A percentile compares a stretch with the other conserved stretches of the same genome.
Conservation (phyloP, 108 stramenopile species). For the Nitzschia sp. region DNA sequence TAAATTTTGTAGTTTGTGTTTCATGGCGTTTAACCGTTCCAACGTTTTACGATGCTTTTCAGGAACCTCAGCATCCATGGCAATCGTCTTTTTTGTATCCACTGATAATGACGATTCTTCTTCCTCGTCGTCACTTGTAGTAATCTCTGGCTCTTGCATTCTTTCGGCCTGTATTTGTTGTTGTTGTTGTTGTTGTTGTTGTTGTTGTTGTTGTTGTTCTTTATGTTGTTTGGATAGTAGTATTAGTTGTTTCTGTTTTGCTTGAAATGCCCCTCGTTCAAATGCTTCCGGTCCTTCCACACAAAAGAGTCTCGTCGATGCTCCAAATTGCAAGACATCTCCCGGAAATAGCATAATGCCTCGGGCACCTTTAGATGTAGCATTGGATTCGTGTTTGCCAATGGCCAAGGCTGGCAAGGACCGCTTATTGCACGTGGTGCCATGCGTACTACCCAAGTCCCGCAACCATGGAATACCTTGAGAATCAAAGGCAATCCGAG, state of each 20-base stretch:
- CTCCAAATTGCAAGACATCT: slow-evolving; percentile 74
- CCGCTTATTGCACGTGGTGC: slow-evolving; percentile 67
- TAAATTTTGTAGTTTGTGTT: slow-evolving; percentile 62
- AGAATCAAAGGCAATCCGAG: slow-evolving; percentile 74
- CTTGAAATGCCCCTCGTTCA: slow-evolving; percentile 43
- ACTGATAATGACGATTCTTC: slow-evolving; percentile 15
- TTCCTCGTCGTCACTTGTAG: slow-evolving; percentile 3
- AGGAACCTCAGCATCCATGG: slow-evolving; percentile 49
- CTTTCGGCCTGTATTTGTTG: background rate
- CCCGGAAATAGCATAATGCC: slow-evolving; percentile 76
- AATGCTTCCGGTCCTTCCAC: slow-evolving; percentile 68
- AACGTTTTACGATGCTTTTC: slow-evolving; percentile 53
- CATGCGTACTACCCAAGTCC: slow-evolving; percentile 71
- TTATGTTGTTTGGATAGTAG: slow-evolving; percentile 6
- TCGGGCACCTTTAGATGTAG: slow-evolving; percentile 44
- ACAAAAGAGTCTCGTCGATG: slow-evolving; percentile 60
- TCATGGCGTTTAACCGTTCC: slow-evolving; percentile 49
- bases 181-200: background rate
- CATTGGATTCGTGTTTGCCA: slow-evolving; percentile 44
- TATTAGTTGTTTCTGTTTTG: slow-evolving; percentile 24
- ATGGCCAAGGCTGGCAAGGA: slow-evolving; percentile 52
- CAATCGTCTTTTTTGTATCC: slow-evolving; percentile 11
- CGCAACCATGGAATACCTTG: slow-evolving; percentile 61
- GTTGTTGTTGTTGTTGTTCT: background rate
- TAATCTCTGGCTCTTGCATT: slow-evolving; percentile 8